Evolutionary conservation across 371 early-diverging fungal species (phyloP).

Genomic region (Circinella minor): DNA sequence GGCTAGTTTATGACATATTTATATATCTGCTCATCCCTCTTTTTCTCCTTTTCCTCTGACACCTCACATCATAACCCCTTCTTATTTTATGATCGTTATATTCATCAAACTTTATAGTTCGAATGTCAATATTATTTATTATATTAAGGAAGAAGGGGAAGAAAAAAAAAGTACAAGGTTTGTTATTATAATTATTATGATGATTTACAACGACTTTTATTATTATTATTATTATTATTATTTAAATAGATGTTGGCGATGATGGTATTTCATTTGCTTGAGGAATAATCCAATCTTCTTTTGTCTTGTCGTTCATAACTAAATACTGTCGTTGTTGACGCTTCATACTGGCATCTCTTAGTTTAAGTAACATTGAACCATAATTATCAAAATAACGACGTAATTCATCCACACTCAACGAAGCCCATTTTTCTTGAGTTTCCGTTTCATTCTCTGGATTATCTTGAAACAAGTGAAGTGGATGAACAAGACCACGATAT

Average conservation of each 20-base stretch:
- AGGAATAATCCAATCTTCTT: constrained; percentile 39
- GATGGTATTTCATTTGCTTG: constrained; percentile 1
- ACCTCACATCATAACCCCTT: no score
- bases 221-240: no score
- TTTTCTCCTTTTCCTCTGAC: no score
- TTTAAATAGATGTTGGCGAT: not conserved
- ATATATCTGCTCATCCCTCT: no score
- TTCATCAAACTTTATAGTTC: no score
- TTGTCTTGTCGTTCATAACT: constrained; percentile 20
- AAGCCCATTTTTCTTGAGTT: constrained; percentile 24
- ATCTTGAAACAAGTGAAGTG: constrained; percentile 34
- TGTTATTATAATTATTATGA: no score
- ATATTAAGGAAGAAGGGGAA: no score
- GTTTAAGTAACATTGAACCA: constrained; percentile 48
- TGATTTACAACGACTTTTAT: no score
- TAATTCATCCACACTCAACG: constrained; percentile 35
- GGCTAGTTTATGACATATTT: no score
- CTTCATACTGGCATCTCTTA: constrained; percentile 39
- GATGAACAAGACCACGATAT: constrained; percentile 45
- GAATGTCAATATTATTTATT: no score
- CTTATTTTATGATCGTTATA: no score
- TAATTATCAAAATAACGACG: constrained; percentile 46
- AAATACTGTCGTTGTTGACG: constrained; percentile 41
- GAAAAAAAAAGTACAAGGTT: no score
- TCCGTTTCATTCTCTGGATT: constrained; percentile 6